A percentile compares a stretch with the other conserved stretches of the same genome.
Evolutionary conservation across 768 basidiomycete genomes (phyloP).

Genomic region (Podaxis carcinomalis): DNA sequence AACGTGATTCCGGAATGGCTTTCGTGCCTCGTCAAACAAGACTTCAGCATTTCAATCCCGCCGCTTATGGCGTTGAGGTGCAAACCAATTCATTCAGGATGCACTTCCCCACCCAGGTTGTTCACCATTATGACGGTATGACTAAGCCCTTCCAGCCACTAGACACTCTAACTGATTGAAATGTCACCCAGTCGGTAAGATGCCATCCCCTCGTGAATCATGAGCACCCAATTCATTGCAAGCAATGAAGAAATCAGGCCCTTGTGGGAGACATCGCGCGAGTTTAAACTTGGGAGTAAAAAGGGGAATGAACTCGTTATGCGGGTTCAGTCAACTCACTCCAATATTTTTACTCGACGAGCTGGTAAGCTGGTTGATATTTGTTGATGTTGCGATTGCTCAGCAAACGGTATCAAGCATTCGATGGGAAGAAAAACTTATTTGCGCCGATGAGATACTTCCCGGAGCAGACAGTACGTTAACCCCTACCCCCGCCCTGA

Average conservation of each 20-base stretch:
- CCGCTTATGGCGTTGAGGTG: background rate
- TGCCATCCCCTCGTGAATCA: background rate
- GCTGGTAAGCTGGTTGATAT: conserved; percentile 19
- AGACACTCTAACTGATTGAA: background rate
- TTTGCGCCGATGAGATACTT: conserved; percentile 22
- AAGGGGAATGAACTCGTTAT: conserved; percentile 27
- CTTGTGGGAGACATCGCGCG: conserved; percentile 17
- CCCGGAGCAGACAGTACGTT: conserved; percentile 1
- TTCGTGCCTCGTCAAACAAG: background rate
- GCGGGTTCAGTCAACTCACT: conserved; percentile 22
- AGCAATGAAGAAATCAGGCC: conserved; percentile 17
- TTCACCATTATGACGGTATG: conserved; percentile 10
- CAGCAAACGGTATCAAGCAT: conserved; percentile 18
- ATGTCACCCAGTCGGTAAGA: conserved; percentile 4
- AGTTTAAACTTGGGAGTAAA: conserved; percentile 19
- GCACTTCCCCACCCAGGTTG: background rate
- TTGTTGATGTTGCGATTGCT: background rate
- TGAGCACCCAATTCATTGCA: background rate
- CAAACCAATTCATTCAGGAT: conserved; percentile 7
- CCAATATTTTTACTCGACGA: conserved; percentile 20
- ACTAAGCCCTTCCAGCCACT: no score
- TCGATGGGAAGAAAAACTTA: conserved; percentile 30
- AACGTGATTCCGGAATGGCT: background rate
- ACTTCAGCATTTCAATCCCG: background rate
- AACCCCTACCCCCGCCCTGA: background rate